phyloP scores from a whole-genome alignment of 2,329 filamentous ascomycete genomes.

The Verticillium nubilum region DNA sequence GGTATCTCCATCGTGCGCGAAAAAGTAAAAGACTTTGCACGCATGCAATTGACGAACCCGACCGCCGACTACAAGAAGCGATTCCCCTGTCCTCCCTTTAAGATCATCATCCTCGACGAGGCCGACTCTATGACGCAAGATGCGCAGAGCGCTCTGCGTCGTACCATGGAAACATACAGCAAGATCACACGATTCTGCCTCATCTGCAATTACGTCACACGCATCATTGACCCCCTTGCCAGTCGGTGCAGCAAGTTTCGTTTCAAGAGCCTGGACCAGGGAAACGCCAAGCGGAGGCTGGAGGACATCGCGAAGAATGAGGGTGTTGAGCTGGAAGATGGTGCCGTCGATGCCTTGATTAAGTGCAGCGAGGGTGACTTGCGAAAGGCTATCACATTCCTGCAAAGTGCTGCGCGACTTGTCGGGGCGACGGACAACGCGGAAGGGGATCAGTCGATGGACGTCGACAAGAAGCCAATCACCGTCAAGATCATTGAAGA shows the following conservation, averaged over 20 bases:
- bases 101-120: conserved; percentile 97
- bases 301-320: conserved; percentile 79
- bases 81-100: conserved; percentile 95
- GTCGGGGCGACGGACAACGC: conserved; percentile 60
- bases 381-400: conserved; percentile 89
- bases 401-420: conserved; percentile 89
- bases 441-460: conserved; percentile 57
- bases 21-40: conserved; percentile 97
- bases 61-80: conserved; percentile 61
- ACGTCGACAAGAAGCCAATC: conserved; percentile 54
- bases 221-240: conserved; percentile 94
- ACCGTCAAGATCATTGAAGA: conserved; percentile 82
- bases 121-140: conserved; percentile 99
- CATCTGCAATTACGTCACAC: conserved; percentile 97
- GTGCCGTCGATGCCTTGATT: conserved; percentile 79
- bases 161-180: conserved; percentile 97
- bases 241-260: conserved; percentile 93
- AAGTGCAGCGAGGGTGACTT: conserved; percentile 89
- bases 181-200: conserved; percentile 96
- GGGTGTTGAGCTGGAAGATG: conserved; percentile 68
- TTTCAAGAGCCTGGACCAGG: conserved; percentile 91
- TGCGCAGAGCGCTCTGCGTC: conserved; percentile 83
- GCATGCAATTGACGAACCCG: conserved; percentile 85
- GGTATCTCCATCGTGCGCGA: conserved; percentile 95
- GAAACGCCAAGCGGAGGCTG: conserved; percentile 73